Evolutionary conservation across 805 yeast species (phyloP), one percentile per base, ranked within the genome.

Genomic region (Metschnikowia arizonensis): DNA sequence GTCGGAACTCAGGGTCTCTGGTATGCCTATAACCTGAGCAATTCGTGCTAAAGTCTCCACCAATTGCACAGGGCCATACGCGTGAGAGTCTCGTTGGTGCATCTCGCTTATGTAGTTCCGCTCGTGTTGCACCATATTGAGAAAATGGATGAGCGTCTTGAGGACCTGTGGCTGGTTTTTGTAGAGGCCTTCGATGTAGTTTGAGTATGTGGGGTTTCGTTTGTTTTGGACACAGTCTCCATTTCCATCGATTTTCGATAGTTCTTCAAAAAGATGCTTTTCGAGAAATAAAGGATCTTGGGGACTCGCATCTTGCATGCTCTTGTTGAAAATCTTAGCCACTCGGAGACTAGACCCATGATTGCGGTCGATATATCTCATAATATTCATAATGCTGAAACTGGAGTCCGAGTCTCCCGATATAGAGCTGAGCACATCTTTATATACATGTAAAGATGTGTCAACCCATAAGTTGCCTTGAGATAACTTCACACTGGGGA

Each of bases 361-460:
- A 15, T 48, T 50, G 11, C 48, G 41, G 45, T 68, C 74, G 11
- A 69, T 28, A 6, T 50, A 42, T 26, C 59, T 40, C 6, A 70
- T 38, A 5, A 62, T 35, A 44, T 64, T 55, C 40, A 70, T 40
- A 15, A 69, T 51, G 7, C 65, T 59, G 44, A 70, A 59, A 32
- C 65, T 69, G 18, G 66, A 49, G 8, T 68, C 67, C 3, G 62
- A 44, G 11, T 62, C 65, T n/a, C 59, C 57, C 9, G 58, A 57
- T 3, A 50, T 15, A 61, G 63, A 24, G 44, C 23, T 43, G 11
- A 49, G 45, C 31, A 52, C 33, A 15, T 52, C 53, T 28, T 49
- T 41, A 38, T 47, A 48, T 10, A 54, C 29, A 15, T 47, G 51
- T 17, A 50, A 34, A 11, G 46, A 25, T 8, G 54, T 42, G 14